Evolutionary conservation across 2,329 filamentous ascomycete species (phyloP), one percentile per base, ranked within the genome.

Genomic region (Ploettnerulaceae sp.): DNA sequence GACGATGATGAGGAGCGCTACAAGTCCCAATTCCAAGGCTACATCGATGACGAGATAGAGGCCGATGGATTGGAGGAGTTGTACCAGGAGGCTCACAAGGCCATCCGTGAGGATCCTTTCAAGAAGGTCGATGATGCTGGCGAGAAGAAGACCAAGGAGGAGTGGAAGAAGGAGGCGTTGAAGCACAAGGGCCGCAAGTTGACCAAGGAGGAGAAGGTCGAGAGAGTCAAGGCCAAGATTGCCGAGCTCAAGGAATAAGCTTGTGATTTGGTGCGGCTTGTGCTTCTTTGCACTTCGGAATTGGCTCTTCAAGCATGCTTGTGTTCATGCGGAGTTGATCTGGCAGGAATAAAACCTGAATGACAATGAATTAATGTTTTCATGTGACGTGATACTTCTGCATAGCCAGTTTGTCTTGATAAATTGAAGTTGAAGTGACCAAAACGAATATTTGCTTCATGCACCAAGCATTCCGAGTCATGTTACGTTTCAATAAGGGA

Each of bases 1-100:
- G 93, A 98, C 66, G 93, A 98, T 70, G 93, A 98, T 69, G 93
- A 98, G 86, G 93, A 98, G 83, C 90, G 93, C 70, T 98, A 89
- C 88, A 91, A 91, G 81, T 83, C 81, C 64, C 93, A 98, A 80
- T 98, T 98, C 86, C 78, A 83, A 72, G 85, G 93, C 75, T 98
- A 98, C 82, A 86, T 95, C 62, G 91, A 98, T 60, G 89, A 95
- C 68, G 93, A 95, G 64, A 72, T 98, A 60, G 91, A 97, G 78
- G 90, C 93, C 57, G 93, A 96, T 66, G 89, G 86, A 65, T 81
- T 98, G 52, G 93, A 98, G 87, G 93, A 98, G 67, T 71, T 97
- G 62, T 98, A 97, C 82, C 71, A 79, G 54, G 89, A 96, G 69
- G 93, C 90, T 57, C 93, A 98, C 82, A 84, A 86, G 72, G 84